Percentiles rank a stretch among this genome's conserved stretches.
Evolutionary conservation across 1,284 basidiomycete species (phyloP).

Genomic region (Moesziomyces antarcticus): DNA sequence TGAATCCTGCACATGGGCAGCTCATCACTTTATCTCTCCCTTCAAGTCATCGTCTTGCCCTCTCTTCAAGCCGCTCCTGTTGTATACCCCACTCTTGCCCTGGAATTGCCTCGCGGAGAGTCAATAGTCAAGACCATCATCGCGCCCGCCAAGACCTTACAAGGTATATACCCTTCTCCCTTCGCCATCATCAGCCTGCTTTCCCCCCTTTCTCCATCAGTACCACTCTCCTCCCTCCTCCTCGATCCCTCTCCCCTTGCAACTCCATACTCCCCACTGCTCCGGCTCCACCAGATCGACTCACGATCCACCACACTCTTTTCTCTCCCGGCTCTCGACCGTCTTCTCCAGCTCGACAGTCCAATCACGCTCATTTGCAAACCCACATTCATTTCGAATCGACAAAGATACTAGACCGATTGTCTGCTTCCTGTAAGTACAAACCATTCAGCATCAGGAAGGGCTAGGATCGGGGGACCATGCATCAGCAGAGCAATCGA

Average conservation of each 20-base stretch:
- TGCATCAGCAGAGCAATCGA: slow-evolving; percentile 1
- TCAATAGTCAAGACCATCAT: slow-evolving; percentile 1
- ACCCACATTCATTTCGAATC: slow-evolving; percentile 23
- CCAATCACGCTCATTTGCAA: slow-evolving; percentile 41
- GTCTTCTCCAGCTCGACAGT: slow-evolving; percentile 8
- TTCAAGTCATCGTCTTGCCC: background rate
- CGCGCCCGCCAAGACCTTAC: slow-evolving; percentile 23
- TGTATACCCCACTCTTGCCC: slow-evolving; percentile 1
- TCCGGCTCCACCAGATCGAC: slow-evolving; percentile 13
- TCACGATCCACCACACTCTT: slow-evolving; percentile 32
- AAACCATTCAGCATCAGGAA: background rate
- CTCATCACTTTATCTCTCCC: background rate
- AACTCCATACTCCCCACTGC: slow-evolving; percentile 1
- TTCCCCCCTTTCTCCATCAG: slow-evolving; percentile 8
- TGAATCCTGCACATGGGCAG: background rate
- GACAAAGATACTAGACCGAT: slow-evolving; percentile 6
- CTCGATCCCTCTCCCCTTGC: slow-evolving; percentile 17
- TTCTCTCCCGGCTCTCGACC: slow-evolving; percentile 11
- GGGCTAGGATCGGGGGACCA: background rate
- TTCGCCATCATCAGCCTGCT: slow-evolving; percentile 4
- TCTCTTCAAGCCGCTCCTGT: slow-evolving; percentile 5
- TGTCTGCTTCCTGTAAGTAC: slow-evolving; percentile 27
- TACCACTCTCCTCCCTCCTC: slow-evolving; percentile 24
- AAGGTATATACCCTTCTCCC: slow-evolving; percentile 40
- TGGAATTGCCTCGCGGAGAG: no score